These are phyloP conservation scores for Xylariaceae sp. DNA, from an alignment of 2,329 filamentous ascomycete species.

Conservation along the genomic window DNA sequence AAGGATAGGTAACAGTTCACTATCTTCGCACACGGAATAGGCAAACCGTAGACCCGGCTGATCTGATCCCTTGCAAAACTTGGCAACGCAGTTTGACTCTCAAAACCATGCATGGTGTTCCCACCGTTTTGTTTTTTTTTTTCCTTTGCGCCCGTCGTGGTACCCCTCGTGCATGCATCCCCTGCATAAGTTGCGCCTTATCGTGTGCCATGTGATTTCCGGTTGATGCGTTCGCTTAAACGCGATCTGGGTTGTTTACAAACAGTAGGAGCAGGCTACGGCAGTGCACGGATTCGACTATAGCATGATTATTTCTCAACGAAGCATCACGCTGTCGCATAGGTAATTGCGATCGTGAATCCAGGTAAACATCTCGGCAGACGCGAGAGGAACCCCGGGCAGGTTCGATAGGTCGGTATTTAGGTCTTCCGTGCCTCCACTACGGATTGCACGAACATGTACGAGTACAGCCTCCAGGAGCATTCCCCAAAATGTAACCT, in stretches of 20 bases:
- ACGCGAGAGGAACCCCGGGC: too few species aligned
- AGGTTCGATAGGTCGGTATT: neutral
- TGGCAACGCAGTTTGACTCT: neutral
- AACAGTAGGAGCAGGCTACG: neutral
- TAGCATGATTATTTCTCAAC: neutral
- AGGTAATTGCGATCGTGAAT: too few species aligned
- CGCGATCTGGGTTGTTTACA: neutral
- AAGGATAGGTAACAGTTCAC: too few species aligned
- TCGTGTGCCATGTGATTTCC: neutral
- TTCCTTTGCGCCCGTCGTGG: neutral
- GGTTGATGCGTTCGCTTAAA: neutral
- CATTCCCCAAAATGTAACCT: too few species aligned
- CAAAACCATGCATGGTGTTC: neutral
- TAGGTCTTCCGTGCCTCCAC: neutral
- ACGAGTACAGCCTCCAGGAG: too few species aligned
- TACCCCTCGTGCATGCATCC: neutral
- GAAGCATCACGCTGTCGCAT: neutral
- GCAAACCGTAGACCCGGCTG: neutral
- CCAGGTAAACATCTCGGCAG: too few species aligned
- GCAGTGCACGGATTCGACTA: neutral
- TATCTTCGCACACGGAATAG: too few species aligned
- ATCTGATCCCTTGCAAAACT: neutral
- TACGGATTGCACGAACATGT: neutral
- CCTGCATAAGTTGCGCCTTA: neutral
- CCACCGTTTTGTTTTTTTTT: neutral